phyloP scores from a whole-genome alignment of 2,329 filamentous ascomycete species.

The Thermoascus crustaceus region DNA sequence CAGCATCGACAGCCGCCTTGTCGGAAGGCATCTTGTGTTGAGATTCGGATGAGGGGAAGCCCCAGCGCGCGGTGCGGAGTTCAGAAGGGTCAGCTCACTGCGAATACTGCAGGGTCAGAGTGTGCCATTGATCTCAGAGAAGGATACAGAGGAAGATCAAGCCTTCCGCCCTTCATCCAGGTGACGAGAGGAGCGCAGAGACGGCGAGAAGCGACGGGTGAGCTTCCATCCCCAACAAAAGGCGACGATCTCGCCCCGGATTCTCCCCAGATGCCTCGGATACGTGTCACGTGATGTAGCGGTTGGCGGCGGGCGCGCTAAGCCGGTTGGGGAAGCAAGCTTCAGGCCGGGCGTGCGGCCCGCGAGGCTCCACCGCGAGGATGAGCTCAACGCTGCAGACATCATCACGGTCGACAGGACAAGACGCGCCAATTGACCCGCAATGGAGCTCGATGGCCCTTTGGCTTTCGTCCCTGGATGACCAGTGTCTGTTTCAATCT shows the following conservation, averaged over 20 bases:
- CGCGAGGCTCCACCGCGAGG: neutral
- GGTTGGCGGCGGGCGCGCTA: neutral
- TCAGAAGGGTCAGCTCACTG: slow-evolving; percentile 1
- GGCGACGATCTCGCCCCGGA: slow-evolving; percentile 11
- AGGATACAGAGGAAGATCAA: too few relatives aligned
- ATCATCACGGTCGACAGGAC: slow-evolving; percentile 10
- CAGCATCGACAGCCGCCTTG: slow-evolving; percentile 19
- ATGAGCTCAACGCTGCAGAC: slow-evolving; percentile 18
- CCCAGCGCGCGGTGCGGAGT: neutral
- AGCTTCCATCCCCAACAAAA: slow-evolving; percentile 15
- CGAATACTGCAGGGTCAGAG: slow-evolving; percentile 1
- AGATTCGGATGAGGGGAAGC: neutral
- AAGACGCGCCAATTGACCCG: slow-evolving; percentile 2
- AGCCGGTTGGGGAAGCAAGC: neutral
- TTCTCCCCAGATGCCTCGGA: slow-evolving; percentile 24
- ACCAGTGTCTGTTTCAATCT: too few relatives aligned
- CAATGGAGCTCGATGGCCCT: too few relatives aligned
- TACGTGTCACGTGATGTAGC: slow-evolving; percentile 15
- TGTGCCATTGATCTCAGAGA: slow-evolving; percentile 5
- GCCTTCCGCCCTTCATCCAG: too few relatives aligned
- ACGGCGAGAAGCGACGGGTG: neutral
- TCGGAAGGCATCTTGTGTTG: slow-evolving; percentile 22
- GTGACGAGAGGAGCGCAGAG: neutral
- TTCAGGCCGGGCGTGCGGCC: neutral
- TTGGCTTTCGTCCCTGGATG: too few relatives aligned